Conservation (phyloP, 106 monocot species). For the Dendrobium chrysotoxum region DNA sequence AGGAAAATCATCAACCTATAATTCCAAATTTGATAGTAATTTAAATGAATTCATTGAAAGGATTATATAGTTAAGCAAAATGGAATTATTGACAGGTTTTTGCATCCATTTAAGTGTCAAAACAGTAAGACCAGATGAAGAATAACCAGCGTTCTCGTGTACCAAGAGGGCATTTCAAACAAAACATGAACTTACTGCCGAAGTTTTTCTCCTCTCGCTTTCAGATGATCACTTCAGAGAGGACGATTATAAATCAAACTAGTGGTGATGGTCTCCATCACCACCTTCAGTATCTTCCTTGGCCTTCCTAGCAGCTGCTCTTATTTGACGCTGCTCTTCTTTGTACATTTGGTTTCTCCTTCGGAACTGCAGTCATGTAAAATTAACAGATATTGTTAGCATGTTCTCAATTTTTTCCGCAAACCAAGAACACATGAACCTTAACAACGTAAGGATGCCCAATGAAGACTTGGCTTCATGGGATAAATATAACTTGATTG, state of each 20-base stretch:
- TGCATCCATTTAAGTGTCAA: background rate
- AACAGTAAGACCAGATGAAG: background rate
- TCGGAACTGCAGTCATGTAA: slow-evolving; percentile 56
- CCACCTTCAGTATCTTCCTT: slow-evolving; percentile 44
- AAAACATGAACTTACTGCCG: background rate
- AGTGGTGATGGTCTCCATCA: slow-evolving; percentile 15
- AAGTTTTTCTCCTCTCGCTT: background rate
- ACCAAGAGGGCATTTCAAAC: background rate
- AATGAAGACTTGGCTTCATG: too few relatives aligned
- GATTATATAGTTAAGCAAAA: background rate
- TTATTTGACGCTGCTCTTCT: slow-evolving; percentile 86
- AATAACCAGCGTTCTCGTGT: background rate
- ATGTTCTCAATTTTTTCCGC: background rate
- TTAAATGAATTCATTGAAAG: too few relatives aligned
- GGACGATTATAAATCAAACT: background rate
- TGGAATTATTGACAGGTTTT: background rate
- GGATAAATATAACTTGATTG: too few relatives aligned
- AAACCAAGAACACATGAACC: too few relatives aligned
- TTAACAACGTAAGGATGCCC: too few relatives aligned
- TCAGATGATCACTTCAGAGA: background rate
- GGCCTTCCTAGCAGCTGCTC: slow-evolving; percentile 60
- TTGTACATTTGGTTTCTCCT: slow-evolving; percentile 87
- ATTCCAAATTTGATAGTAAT: too few relatives aligned
- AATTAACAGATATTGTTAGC: background rate
- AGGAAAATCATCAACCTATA: too few relatives aligned